phyloP scores from a whole-genome alignment of 305 asterid genomes.

The Salvia sclarea region DNA sequence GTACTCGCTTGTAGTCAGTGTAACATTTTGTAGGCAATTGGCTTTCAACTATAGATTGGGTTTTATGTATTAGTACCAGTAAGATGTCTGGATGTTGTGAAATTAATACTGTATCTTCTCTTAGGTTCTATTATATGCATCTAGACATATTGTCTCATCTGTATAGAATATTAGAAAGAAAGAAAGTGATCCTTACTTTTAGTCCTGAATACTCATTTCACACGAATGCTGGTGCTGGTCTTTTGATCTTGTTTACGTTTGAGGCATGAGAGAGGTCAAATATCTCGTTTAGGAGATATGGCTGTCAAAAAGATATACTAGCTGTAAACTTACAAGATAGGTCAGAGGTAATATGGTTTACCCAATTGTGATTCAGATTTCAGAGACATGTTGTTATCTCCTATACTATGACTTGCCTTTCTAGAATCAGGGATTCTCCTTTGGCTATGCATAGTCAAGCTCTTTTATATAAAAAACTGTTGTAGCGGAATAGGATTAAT shows the following conservation, averaged over 20 bases:
- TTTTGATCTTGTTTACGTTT: neutral
- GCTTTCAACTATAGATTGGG: neutral
- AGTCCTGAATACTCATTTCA: neutral
- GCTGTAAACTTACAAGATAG: neutral
- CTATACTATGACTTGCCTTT: neutral
- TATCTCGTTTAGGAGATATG: neutral
- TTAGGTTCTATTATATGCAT: neutral
- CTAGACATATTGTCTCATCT: neutral
- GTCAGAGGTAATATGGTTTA: neutral
- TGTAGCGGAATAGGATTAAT: no score
- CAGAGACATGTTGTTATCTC: neutral
- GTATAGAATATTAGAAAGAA: neutral
- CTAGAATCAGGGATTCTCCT: neutral
- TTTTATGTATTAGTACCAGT: neutral
- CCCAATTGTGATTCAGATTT: conserved; percentile 1
- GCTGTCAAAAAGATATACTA: neutral
- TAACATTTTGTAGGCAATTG: neutral
- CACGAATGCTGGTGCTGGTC: neutral
- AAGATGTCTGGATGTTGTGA: neutral
- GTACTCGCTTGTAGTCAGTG: neutral
- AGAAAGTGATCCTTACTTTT: neutral
- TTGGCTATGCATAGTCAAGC: neutral
- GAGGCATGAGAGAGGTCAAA: conserved; percentile 5
- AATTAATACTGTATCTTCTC: neutral
- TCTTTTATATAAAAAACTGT: no score